Base-by-base conservation (phyloP, 768 basidiomycete genomes). In the Mrakia gelida region DNA sequence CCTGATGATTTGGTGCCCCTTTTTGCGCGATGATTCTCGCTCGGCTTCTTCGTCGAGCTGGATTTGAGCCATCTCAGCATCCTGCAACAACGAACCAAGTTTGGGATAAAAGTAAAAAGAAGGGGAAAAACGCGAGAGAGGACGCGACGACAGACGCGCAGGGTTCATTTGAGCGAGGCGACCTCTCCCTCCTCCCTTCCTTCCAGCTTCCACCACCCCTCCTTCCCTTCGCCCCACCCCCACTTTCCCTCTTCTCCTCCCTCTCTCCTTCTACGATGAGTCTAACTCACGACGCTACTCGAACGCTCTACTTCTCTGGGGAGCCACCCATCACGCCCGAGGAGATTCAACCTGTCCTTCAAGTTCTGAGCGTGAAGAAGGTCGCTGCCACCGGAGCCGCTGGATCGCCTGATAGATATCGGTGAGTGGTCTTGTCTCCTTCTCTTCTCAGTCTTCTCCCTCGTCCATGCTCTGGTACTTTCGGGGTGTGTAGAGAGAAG, bases 321-420 rank as follows among this genome's bases (percentile, higher is more conserved):
- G 75, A 75, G 18, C 11, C 45, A 23, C 8, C 16, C 18, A 52
- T 56, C 74, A 41, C 61, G 26, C 15, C 61, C 32, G 75, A 76
- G 0, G 75, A 38, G 41, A 63, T 78, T 34, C 71, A 73, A 18
- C 89, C 89, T 2, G 88, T 89, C 26, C 85, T 97, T 0, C 95
- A 98, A 82, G 85, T 95, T 65, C 88, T 98, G 70, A 92, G 90
- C 59, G 89, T 94, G 80, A 96, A 94, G 85, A 90, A 90, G 82
- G 91, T 97, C 59, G 81, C 81, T 62, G 86, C 84, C 70, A 81
- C 85, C 21, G 85, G 81, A 63, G 81, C 84, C 21, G 85, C 81
- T 67, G 81, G 84, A 70, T 82, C 83, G 13, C 80, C 82, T 38
- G 84, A 85, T 67, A 79, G 85, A 75, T 85, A 84, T 75, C 80